Base-by-base conservation (phyloP, 148 eudicot genomes). In the Chenopodium album region DNA sequence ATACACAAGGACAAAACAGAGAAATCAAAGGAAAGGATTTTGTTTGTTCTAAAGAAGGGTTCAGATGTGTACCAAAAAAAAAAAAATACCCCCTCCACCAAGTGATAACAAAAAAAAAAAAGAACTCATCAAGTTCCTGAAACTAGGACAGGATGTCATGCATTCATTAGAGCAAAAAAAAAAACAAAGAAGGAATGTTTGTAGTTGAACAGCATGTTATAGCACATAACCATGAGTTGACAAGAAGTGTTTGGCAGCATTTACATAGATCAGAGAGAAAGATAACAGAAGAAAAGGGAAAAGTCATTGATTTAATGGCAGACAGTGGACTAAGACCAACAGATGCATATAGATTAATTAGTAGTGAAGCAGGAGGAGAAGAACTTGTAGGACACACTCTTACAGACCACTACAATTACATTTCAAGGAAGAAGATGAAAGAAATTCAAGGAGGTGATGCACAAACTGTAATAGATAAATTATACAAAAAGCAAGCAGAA, bases 371-470 rank as follows among this genome's bases (percentile, higher is more conserved):
- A 2, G 73, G 72, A 0, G 80, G 80, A 17, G 37, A 37, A 46
- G 1, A 20, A 41, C 5, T 44, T 5, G 1, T 78, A 1, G 59
- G 80, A 2, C 71, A 78, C 7, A 64, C 73, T 1, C 22, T 34
- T 29, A 64, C 2, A 12, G 72, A 78, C 41, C 80, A 78, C 17
- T 44, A 19, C 1, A 78, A 78, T 31, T 44, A 37, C 28, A 37
- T 4, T 0, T 0, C 28, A 67, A 32, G 52, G 2, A 48, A 48
- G 13, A 48, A 48, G 13, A 48, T 48, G 52, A 48, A 48, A 48
- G 52, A 48, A 48, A 48, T 67, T 6, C 50, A 31, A 68, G 37
- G 81, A 6, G 75, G 75, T 0, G 81, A 78, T 69, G 74, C 81
- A 16, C 64, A 67, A 48, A 68, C 20, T 48, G 31, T 47, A 16